These are phyloP conservation scores for Magnolia officinalis DNA, from an alignment of 164 flowering plant species.

Conservation along the genomic window DNA sequence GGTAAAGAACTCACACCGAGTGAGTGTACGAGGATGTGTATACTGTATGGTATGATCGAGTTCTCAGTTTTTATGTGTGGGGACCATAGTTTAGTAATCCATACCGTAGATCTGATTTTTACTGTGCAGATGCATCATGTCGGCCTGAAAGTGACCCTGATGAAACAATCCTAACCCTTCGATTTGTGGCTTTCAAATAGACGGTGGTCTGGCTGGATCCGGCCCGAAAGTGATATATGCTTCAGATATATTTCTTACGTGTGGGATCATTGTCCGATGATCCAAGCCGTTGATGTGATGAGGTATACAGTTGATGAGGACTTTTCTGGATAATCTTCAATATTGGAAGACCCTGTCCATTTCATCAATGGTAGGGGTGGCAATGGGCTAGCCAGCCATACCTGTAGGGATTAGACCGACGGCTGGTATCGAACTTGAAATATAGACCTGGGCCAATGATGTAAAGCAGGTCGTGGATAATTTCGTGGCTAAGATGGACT, in stretches of 20 bases:
- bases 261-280: background rate
- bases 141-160: background rate
- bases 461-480: no score
- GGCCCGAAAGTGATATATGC: background rate
- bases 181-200: background rate
- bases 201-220: background rate
- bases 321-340: no score
- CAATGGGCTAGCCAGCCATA: no score
- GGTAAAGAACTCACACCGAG: background rate
- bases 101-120: background rate
- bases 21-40: background rate
- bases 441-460: no score
- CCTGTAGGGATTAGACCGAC: no score
- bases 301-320: no score
- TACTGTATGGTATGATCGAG: background rate
- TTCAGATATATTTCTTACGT: no score
- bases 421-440: no score
- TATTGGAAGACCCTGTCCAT: no score
- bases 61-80: background rate
- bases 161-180: background rate
- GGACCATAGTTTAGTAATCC: background rate
- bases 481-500: no score
- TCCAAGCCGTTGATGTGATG: background rate
- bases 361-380: no score
- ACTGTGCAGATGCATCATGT: background rate